These are phyloP conservation scores for Pichia sp. DNA, from an alignment of 1,139 yeast species.

Conservation along the genomic window DNA sequence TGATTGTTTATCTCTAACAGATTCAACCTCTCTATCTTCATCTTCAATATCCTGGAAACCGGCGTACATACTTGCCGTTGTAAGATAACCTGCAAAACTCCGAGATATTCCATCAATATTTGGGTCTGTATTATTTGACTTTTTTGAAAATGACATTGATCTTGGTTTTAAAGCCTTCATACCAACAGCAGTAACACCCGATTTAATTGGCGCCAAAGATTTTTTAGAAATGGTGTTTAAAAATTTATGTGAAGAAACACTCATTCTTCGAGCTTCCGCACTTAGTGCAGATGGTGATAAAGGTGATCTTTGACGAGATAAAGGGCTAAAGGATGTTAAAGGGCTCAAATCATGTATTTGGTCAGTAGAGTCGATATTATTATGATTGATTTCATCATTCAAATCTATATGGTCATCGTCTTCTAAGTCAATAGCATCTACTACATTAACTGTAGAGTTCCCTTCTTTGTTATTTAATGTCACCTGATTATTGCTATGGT, in stretches of 20 bases:
- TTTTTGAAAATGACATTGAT: neutral
- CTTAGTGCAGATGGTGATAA: too few species aligned
- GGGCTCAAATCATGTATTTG: too few species aligned
- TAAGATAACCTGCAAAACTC: slow-evolving; percentile 44
- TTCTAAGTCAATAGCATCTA: too few species aligned
- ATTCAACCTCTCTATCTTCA: slow-evolving; percentile 20
- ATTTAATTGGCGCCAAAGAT: slow-evolving; percentile 12
- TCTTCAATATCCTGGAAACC: slow-evolving; percentile 35
- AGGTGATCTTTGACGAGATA: too few species aligned
- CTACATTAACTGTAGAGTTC: too few species aligned
- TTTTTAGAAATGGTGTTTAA: slow-evolving; percentile 18
- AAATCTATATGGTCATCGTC: neutral
- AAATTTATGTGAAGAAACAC: slow-evolving; percentile 21
- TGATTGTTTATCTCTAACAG: slow-evolving; percentile 2
- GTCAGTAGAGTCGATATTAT: too few species aligned
- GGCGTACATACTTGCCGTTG: slow-evolving; percentile 48
- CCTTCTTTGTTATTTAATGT: too few species aligned
- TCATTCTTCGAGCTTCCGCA: slow-evolving; percentile 4
- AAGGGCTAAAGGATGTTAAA: too few species aligned
- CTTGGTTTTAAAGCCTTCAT: neutral
- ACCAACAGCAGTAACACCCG: slow-evolving; percentile 6
- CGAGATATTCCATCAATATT: slow-evolving; percentile 36
- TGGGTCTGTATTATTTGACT: neutral
- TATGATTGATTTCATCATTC: neutral
- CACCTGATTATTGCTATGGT: too few species aligned